These are phyloP conservation scores for Ascochyta lentis DNA, from an alignment of 2,329 filamentous ascomycete species.

Conservation along the genomic window DNA sequence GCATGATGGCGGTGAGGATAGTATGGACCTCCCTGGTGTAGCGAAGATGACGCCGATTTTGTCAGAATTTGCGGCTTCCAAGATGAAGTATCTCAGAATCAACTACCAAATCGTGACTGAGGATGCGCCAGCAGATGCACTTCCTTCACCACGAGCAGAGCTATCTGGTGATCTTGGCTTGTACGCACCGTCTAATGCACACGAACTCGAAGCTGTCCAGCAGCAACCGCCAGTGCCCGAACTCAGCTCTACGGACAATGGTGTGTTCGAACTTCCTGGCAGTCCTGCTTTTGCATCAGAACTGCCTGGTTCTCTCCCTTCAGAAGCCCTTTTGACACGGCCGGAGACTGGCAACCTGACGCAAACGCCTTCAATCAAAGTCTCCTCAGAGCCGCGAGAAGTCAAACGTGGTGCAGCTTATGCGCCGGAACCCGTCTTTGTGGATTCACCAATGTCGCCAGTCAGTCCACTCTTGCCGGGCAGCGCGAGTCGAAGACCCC, in stretches of 20 bases:
- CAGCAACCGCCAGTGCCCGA: constrained; percentile 23
- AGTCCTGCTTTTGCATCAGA: constrained; percentile 37
- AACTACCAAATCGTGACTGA: constrained; percentile 63
- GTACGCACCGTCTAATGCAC: constrained; percentile 28
- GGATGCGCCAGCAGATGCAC: constrained; percentile 36
- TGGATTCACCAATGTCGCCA: constrained; percentile 22
- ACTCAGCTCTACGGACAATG: constrained; percentile 28
- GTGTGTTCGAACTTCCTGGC: constrained; percentile 35
- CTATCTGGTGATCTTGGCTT: constrained; percentile 31
- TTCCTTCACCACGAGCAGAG: constrained; percentile 33
- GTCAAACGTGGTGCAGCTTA: constrained; percentile 52
- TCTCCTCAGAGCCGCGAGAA: constrained; percentile 43
- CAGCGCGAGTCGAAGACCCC: constrained; percentile 13
- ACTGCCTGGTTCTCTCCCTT: constrained; percentile 33
- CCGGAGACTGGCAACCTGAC: not conserved
- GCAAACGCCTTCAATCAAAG: constrained; percentile 23
- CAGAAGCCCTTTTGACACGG: not conserved
- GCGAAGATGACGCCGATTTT: constrained; percentile 63
- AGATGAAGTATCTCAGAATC: constrained; percentile 61
- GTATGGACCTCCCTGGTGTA: constrained; percentile 53
- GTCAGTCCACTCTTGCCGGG: constrained; percentile 19
- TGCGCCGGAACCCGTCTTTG: constrained; percentile 55
- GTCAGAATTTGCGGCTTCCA: constrained; percentile 54
- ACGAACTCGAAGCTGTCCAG: constrained; percentile 35
- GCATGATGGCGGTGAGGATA: constrained; percentile 24